These are phyloP conservation scores for Chenopodium berlandieri DNA, from an alignment of 148 eudicot genomes.

Conservation along the genomic window DNA sequence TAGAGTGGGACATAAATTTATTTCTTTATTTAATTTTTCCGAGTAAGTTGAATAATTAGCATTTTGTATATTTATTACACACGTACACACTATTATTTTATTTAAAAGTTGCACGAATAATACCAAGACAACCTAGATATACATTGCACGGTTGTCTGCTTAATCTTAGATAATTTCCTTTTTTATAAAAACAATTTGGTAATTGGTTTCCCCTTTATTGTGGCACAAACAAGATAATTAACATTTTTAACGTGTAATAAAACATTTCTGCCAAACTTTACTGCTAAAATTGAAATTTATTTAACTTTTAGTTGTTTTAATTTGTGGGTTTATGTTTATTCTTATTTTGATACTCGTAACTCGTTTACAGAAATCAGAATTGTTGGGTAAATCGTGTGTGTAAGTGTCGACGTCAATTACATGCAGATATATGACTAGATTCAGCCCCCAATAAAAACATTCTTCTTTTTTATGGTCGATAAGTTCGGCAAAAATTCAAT, in stretches of 20 bases:
- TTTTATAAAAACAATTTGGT: no score
- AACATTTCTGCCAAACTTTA: not conserved
- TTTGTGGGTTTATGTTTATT: no score
- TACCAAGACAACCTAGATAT: not conserved
- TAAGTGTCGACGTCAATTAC: not conserved
- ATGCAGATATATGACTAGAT: not conserved
- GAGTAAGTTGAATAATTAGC: slow-evolving; percentile 1
- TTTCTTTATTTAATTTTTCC: not conserved
- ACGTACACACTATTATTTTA: not conserved
- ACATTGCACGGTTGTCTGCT: not conserved
- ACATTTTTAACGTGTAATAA: not conserved
- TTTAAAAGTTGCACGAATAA: not conserved
- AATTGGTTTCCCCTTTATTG: no score
- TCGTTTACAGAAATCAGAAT: not conserved
- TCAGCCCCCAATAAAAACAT: not conserved
- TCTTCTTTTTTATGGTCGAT: not conserved
- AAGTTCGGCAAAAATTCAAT: not conserved
- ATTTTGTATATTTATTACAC: not conserved
- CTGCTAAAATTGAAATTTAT: no score
- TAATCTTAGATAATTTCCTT: not conserved
- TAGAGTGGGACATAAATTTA: not conserved
- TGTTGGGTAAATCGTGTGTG: not conserved
- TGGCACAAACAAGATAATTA: no score
- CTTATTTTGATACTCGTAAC: not conserved
- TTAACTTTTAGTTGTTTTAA: no score